Percentiles rank a stretch among this genome's conserved stretches.
phyloP scores from a whole-genome alignment of 2,329 filamentous ascomycete species.

The Chaetomiaceae sp. region DNA sequence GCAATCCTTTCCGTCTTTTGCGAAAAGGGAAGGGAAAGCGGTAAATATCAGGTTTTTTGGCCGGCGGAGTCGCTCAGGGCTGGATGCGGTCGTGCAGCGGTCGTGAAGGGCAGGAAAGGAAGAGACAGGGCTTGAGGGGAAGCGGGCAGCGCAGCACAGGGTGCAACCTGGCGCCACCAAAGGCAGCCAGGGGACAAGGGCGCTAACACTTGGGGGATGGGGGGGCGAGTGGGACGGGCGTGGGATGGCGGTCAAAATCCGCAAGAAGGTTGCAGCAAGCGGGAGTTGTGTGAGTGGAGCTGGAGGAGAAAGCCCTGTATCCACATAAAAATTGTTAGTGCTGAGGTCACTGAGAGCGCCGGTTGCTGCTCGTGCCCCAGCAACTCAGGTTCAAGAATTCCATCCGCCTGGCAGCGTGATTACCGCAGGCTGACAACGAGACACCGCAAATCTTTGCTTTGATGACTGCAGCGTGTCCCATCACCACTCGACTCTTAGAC shows the following conservation, averaged over 20 bases:
- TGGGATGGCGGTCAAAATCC: slow-evolving; percentile 10
- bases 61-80: slow-evolving; percentile 16
- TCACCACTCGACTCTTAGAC: too few species aligned
- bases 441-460: too few species aligned
- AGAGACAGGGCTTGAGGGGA: slow-evolving; percentile 11
- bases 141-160: slow-evolving; percentile 2
- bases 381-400: too few species aligned
- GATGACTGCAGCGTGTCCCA: too few species aligned
- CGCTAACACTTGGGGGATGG: slow-evolving; percentile 11
- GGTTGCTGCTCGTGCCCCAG: too few species aligned
- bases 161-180: slow-evolving; percentile 6
- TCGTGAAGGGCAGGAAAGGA: slow-evolving; percentile 9
- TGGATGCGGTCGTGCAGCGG: slow-evolving; percentile 10
- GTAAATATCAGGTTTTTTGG: slow-evolving; percentile 24
- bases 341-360: too few species aligned
- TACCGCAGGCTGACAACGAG: too few species aligned
- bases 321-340: neutral
- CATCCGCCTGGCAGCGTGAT: too few species aligned
- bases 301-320: neutral
- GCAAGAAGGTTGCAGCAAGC: neutral
- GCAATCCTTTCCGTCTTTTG: neutral
- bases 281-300: neutral
- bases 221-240: neutral
- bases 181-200: neutral
- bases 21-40: slow-evolving; percentile 14